Conservation (phyloP, 148 eudicot genomes). For the Linanthus parryae region DNA sequence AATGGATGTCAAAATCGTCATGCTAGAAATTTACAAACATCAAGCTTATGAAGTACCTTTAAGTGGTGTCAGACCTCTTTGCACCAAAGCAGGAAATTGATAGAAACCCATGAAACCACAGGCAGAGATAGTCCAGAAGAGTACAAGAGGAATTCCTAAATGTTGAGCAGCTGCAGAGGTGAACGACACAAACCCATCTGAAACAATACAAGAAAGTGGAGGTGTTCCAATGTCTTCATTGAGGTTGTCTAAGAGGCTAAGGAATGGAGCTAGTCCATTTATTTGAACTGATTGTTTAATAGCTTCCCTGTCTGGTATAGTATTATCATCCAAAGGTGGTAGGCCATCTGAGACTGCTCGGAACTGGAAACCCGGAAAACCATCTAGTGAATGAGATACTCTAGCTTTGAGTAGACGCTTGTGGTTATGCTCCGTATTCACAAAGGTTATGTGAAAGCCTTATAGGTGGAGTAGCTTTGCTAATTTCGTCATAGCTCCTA, state of each 20-base stretch:
- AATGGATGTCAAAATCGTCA: too few relatives aligned
- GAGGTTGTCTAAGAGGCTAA: neutral
- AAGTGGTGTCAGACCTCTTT: conserved; percentile 7
- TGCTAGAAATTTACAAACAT: too few relatives aligned
- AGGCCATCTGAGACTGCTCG: conserved; percentile 10
- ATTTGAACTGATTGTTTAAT: neutral
- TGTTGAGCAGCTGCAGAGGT: conserved; percentile 4
- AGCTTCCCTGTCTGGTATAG: neutral
- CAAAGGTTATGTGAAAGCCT: conserved; percentile 6
- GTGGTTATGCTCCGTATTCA: conserved; percentile 8
- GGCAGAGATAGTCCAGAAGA: conserved; percentile 9
- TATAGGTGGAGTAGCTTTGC: conserved; percentile 6
- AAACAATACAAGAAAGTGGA: conserved; percentile 9
- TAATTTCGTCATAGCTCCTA: conserved; percentile 8
- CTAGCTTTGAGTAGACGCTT: conserved; percentile 3
- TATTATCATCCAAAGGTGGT: neutral
- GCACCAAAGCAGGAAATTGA: neutral
- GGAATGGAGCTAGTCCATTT: conserved; percentile 3
- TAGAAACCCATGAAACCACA: conserved; percentile 11
- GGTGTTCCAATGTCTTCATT: neutral
- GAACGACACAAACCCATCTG: conserved; percentile 9
- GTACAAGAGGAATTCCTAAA: conserved; percentile 6
- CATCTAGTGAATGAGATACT: conserved; percentile 2
- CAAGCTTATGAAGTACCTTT: too few relatives aligned
- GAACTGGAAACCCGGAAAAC: conserved; percentile 2